These are phyloP conservation scores for Boletus insuetus DNA, from an alignment of 768 basidiomycete genomes.

Conservation along the genomic window DNA sequence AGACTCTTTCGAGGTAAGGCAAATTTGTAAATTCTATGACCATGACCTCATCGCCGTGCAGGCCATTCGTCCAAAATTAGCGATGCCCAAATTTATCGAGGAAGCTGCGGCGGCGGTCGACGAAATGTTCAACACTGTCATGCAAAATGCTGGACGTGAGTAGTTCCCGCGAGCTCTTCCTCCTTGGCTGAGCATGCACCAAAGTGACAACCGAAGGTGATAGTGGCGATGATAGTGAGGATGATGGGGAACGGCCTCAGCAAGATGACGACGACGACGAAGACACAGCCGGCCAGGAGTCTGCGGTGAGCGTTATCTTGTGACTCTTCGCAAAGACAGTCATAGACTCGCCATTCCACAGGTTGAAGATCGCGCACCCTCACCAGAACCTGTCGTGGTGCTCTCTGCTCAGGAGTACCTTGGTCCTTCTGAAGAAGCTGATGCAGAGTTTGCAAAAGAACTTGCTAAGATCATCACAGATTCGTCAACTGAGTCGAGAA, in stretches of 20 bases:
- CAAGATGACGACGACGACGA: slow-evolving; percentile 67
- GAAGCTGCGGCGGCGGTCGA: slow-evolving; percentile 89
- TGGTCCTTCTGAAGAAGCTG: slow-evolving; percentile 85
- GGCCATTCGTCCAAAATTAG: slow-evolving; percentile 85
- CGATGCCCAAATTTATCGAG: slow-evolving; percentile 68
- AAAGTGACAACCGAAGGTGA: slow-evolving; percentile 36
- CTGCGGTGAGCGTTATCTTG: slow-evolving; percentile 44
- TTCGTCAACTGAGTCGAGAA: slow-evolving; percentile 75
- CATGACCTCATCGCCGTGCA: slow-evolving; percentile 28
- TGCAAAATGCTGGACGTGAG: slow-evolving; percentile 59
- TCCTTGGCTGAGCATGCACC: slow-evolving; percentile 14
- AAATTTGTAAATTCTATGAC: background rate
- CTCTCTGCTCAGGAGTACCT: slow-evolving; percentile 69
- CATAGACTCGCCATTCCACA: background rate
- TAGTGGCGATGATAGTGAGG: slow-evolving; percentile 55
- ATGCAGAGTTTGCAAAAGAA: slow-evolving; percentile 93
- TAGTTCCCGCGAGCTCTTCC: background rate
- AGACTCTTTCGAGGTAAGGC: slow-evolving; percentile 84
- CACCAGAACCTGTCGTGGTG: slow-evolving; percentile 79
- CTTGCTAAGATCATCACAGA: slow-evolving; percentile 94
- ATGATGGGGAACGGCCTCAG: slow-evolving; percentile 37
- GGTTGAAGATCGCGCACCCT: slow-evolving; percentile 69
- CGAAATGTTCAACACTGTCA: slow-evolving; percentile 74
- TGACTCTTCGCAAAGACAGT: background rate
- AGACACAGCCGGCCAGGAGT: slow-evolving; percentile 46